Percentiles rank a stretch among this genome's conserved stretches.
Evolutionary conservation across 352 stramenopile species (phyloP).

Genomic region (Vaucheria bursata): DNA sequence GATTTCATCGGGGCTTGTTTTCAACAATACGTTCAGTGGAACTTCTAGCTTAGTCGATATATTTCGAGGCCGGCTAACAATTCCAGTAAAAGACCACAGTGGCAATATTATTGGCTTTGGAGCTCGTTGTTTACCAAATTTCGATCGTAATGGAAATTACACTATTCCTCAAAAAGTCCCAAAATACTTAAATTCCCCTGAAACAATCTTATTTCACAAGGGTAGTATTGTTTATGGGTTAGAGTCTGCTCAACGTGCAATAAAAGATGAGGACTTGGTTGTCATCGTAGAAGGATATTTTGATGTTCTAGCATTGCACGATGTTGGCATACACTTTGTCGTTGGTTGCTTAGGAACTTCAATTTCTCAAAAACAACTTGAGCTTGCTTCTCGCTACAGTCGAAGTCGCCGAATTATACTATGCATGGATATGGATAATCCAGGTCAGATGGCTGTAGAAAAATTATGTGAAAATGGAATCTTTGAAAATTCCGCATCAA

Average conservation of each 20-base stretch:
- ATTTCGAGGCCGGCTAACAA: slow-evolving; percentile 47
- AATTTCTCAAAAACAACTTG: slow-evolving; percentile 55
- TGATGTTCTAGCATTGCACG: slow-evolving; percentile 61
- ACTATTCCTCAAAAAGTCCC: slow-evolving; percentile 4
- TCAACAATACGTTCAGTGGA: not conserved
- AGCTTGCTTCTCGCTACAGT: slow-evolving; percentile 34
- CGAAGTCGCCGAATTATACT: slow-evolving; percentile 53
- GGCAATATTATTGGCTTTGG: slow-evolving; percentile 63
- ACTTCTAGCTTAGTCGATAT: slow-evolving; percentile 13
- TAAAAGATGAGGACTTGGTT: slow-evolving; percentile 39
- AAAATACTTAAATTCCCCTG: slow-evolving; percentile 69
- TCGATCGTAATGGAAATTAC: not conserved
- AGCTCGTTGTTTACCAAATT: slow-evolving; percentile 49
- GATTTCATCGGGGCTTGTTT: slow-evolving; percentile 33
- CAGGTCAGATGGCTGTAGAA: slow-evolving; percentile 56
- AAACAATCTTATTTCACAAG: slow-evolving; percentile 63
- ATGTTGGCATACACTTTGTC: slow-evolving; percentile 55
- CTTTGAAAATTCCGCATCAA: slow-evolving; percentile 16
- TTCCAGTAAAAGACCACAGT: slow-evolving; percentile 45
- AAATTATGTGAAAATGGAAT: slow-evolving; percentile 37
- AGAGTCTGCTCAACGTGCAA: slow-evolving; percentile 53
- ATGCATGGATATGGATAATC: slow-evolving; percentile 62
- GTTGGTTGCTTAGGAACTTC: slow-evolving; percentile 63
- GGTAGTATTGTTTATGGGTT: slow-evolving; percentile 60
- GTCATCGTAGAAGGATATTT: slow-evolving; percentile 68